These are phyloP conservation scores for Hawksworthiomyces lignivorus DNA, from an alignment of 2,329 filamentous ascomycete genomes.

Conservation along the genomic window DNA sequence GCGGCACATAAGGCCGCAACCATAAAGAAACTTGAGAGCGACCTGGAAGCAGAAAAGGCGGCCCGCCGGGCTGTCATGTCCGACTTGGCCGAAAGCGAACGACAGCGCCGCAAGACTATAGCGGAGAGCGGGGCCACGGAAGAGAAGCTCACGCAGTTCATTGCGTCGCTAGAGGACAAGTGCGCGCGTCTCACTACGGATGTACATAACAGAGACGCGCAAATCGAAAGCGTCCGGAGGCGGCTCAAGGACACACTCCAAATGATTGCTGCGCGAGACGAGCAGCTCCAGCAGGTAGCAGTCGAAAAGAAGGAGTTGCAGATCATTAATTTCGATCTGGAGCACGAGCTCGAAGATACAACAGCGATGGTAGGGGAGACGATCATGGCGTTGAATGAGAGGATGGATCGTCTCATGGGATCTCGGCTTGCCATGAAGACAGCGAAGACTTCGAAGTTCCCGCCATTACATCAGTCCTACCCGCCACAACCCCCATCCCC, in stretches of 20 bases:
- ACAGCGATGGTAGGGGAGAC: constrained; percentile 7
- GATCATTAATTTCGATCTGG: background rate
- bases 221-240: too few relatives aligned
- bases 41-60: background rate
- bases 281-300: background rate
- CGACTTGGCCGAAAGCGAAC: background rate
- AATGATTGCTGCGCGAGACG: background rate
- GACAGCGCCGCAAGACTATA: background rate
- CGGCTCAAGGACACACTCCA: background rate
- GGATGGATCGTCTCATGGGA: constrained; percentile 2
- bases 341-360: constrained; percentile 3
- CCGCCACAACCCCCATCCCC: too few relatives aligned
- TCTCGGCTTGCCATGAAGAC: background rate
- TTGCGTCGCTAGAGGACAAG: too few relatives aligned
- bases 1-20: background rate
- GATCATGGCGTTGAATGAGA: background rate
- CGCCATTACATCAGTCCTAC: too few relatives aligned
- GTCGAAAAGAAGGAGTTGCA: constrained; percentile 1
- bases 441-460: too few relatives aligned
- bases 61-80: background rate
- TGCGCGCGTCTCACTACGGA: too few relatives aligned
- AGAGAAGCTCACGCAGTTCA: background rate
- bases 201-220: too few relatives aligned
- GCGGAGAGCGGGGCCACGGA: background rate
- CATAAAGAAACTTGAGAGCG: background rate